A percentile compares a stretch with the other conserved stretches of the same genome.
Evolutionary conservation across 495 filamentous ascomycete genomes (phyloP).

Genomic region (Trichoderma orchidacearum): DNA sequence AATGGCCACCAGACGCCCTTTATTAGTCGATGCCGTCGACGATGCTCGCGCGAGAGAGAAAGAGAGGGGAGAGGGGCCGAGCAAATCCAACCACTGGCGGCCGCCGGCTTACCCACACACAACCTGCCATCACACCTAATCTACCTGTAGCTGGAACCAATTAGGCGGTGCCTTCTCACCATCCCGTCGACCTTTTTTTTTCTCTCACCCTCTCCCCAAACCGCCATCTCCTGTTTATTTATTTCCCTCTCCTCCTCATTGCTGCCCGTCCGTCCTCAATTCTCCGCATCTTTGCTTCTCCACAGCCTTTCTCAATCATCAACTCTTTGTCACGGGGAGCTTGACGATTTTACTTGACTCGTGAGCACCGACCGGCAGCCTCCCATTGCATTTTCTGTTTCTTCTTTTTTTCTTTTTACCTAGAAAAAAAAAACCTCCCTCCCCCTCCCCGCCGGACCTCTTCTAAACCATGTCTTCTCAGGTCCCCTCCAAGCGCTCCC

Average conservation of each 20-base stretch:
- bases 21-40: neutral
- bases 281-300: neutral
- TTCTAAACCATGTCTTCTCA: slow-evolving; percentile 8
- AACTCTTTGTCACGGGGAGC: neutral
- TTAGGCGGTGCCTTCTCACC: neutral
- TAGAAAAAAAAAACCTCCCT: too few relatives aligned
- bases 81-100: neutral
- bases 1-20: too few relatives aligned
- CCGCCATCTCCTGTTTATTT: neutral
- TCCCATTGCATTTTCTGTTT: too few relatives aligned
- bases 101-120: neutral
- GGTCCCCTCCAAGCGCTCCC: slow-evolving; percentile 7
- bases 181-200: neutral
- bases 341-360: neutral
- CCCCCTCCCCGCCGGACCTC: neutral
- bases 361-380: neutral
- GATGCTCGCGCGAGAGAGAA: neutral
- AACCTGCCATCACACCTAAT: neutral
- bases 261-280: neutral
- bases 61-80: neutral
- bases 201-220: neutral
- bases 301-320: neutral
- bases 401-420: too few relatives aligned
- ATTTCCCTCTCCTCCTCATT: neutral
- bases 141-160: neutral